phyloP scores from a whole-genome alignment of 495 filamentous ascomycete species.

The Podospora bellae-mahoneyi region DNA sequence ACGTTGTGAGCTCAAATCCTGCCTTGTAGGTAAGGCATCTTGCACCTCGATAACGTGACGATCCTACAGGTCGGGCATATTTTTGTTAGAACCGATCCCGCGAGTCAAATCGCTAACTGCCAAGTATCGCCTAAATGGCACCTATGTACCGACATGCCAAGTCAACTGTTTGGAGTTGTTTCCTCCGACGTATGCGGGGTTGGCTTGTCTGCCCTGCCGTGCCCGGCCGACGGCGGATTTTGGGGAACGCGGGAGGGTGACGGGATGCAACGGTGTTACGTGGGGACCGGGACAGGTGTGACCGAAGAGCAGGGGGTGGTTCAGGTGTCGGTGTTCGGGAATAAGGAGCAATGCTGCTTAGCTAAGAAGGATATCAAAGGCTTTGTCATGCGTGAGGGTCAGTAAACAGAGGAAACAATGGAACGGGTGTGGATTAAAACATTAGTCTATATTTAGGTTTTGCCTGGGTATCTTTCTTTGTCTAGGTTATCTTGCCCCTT shows the following conservation, averaged over 20 bases:
- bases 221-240: background rate
- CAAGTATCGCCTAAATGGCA: slow-evolving; percentile 15
- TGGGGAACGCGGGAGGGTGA: background rate
- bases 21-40: background rate
- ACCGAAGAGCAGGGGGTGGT: background rate
- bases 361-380: background rate
- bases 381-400: background rate
- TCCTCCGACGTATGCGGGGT: slow-evolving; percentile 31
- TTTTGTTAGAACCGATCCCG: slow-evolving; percentile 7
- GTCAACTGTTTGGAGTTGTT: slow-evolving; percentile 28
- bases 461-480: background rate
- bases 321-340: background rate
- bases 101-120: slow-evolving; percentile 8
- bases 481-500: background rate
- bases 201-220: background rate
- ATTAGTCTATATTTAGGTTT: background rate
- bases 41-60: background rate
- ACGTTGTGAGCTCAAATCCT: background rate
- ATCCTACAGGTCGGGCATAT: background rate
- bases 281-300: background rate
- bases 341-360: background rate
- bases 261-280: background rate
- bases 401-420: background rate
- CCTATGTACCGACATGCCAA: slow-evolving; percentile 20
- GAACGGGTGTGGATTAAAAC: background rate